Evolutionary conservation across 805 yeast genomes (phyloP), one percentile per base, ranked within the genome.

Genomic region (Pichia manshurica): DNA sequence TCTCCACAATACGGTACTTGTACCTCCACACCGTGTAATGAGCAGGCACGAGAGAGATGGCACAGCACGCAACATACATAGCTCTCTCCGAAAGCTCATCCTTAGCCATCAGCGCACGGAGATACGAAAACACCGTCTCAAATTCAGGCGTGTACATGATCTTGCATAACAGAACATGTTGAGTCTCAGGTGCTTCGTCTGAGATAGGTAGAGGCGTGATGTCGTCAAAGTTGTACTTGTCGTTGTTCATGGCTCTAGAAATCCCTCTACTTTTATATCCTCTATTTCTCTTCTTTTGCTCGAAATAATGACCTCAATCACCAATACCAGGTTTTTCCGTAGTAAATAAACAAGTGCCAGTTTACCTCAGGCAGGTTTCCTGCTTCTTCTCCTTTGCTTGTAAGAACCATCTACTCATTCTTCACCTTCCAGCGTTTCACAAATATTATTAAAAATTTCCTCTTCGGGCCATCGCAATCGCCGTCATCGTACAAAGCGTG

Each of bases 11-110:
- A 37, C 77, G 69, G 49, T 65, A 80, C 23, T 91, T 65, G 63
- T 80, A 86, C 42, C 75, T 75, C 98, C 98, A 93, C 1, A 83
- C 83, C 0, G 96, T 84, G 62, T 93, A 93, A 63, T 91, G 96
- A 0, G 97, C 95, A 0, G 97, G 89, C 34, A 87, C 82, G 47
- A 75, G 58, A 13, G 68, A 75, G 44, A 93, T 82, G 3, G 84
- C 83, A 22, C 66, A 64, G 13, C 75, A 72, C 0, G 96, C 84
- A 37, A 89, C 65, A 17, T 73, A 74, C 20, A 88, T 65, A 0
- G 96, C 88, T 49, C 98, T 70, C 36, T 77, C 81, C 0, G 88
- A 75, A 55, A 74, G 70, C 60, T 88, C 97, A 25, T 78, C 68
- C 16, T 61, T 54, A 10, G 68, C 65, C 73, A 86, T 71, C 17